Evolutionary conservation across 2,329 filamentous ascomycete species (phyloP).

Genomic region (Trichoderma koningii): DNA sequence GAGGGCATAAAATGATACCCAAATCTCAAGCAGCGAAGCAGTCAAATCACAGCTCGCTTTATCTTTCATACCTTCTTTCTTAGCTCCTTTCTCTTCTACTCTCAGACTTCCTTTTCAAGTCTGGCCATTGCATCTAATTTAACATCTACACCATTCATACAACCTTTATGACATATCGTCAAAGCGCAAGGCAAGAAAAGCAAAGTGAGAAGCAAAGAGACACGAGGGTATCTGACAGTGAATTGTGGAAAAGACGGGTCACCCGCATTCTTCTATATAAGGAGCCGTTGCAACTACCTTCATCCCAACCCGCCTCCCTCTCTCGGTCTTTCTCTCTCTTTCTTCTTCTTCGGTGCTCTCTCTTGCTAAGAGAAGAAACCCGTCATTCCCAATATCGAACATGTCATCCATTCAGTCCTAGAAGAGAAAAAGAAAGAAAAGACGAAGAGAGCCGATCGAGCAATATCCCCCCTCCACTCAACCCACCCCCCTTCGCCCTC

Average conservation of each 20-base stretch:
- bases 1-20: constrained; percentile 18
- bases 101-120: background rate
- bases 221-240: constrained; percentile 19
- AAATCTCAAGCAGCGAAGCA: background rate
- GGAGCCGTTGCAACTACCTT: constrained; percentile 18
- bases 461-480: background rate
- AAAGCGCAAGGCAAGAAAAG: background rate
- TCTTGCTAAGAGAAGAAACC: background rate
- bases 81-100: background rate
- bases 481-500: background rate
- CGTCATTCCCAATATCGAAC: constrained; percentile 16
- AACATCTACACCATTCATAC: background rate
- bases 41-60: background rate
- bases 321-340: too few relatives aligned
- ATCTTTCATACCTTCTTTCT: background rate
- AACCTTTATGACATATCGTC: background rate
- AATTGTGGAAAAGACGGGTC: constrained; percentile 26
- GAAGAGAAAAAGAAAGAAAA: background rate
- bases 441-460: background rate
- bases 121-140: background rate
- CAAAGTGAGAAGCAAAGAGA: constrained; percentile 5
- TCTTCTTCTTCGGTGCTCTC: too few relatives aligned
- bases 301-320: background rate
- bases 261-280: constrained; percentile 26
- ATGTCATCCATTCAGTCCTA: constrained; percentile 6